Conservation (phyloP, 176 grass and related monocot genomes). For the Avena eriantha region DNA sequence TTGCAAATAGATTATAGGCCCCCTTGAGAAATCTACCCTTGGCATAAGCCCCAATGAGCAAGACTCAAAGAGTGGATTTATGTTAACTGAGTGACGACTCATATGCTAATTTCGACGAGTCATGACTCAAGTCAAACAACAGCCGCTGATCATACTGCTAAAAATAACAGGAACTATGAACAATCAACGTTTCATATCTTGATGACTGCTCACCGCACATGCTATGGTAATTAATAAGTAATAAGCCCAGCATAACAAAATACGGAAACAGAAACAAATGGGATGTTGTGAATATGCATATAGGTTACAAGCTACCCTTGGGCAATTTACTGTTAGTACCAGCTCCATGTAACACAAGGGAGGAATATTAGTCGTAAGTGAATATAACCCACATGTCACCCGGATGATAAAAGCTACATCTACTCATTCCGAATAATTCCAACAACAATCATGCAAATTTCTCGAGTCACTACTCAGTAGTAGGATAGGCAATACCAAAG, state of each 20-base stretch:
- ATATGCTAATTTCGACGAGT: background rate
- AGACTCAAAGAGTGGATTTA: background rate
- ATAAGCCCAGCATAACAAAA: background rate
- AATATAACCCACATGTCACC: background rate
- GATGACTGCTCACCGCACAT: background rate
- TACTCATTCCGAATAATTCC: background rate
- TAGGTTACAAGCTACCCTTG: slow-evolving; percentile 9
- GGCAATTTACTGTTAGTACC: background rate
- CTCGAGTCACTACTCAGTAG: background rate
- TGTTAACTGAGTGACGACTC: background rate
- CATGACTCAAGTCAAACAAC: background rate
- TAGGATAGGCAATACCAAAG: slow-evolving; percentile 15
- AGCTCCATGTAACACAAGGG: background rate
- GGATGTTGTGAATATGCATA: background rate
- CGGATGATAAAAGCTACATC: background rate
- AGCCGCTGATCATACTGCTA: background rate
- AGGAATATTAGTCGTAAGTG: background rate
- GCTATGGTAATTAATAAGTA: background rate
- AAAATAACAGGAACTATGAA: background rate
- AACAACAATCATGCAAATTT: background rate
- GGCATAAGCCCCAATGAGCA: background rate
- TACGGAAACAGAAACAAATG: background rate
- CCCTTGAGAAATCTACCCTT: background rate
- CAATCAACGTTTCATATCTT: background rate
- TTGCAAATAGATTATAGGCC: background rate